phyloP scores from a whole-genome alignment of 768 basidiomycete genomes.

The Candolleomyces eurysporus region DNA sequence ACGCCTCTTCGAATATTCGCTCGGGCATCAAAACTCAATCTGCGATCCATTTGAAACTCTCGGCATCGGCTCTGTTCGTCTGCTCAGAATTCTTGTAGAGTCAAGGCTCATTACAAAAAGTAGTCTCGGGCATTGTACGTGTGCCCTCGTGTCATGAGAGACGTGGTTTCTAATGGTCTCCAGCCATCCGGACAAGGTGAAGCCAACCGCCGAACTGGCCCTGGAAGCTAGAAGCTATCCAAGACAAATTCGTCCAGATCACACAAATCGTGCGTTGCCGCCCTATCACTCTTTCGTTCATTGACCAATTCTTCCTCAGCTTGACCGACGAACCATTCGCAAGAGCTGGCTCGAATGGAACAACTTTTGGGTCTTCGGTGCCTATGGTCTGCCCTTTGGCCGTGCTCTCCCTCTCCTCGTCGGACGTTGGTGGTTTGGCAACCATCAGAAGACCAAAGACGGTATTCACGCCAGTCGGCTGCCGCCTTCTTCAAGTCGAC shows the following conservation, averaged over 20 bases:
- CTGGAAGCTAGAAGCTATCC: too few species aligned
- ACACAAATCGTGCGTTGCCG: conserved; percentile 76
- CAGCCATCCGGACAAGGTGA: conserved; percentile 97
- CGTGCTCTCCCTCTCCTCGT: conserved; percentile 30
- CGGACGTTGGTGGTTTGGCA: conserved; percentile 98
- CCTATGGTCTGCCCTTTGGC: conserved; percentile 85
- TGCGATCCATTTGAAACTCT: conserved; percentile 96
- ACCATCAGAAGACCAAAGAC: conserved; percentile 86
- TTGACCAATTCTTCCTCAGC: conserved; percentile 33
- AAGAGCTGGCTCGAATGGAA: conserved; percentile 87
- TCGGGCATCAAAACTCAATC: too few species aligned
- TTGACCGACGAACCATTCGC: conserved; percentile 91
- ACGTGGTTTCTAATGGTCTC: not conserved
- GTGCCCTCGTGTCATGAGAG: not conserved
- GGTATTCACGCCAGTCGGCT: conserved; percentile 80
- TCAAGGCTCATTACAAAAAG: conserved; percentile 94
- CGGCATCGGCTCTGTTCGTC: conserved; percentile 65
- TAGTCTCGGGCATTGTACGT: conserved; percentile 83
- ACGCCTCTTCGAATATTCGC: too few species aligned
- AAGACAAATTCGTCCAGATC: conserved; percentile 84
- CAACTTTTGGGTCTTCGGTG: conserved; percentile 85
- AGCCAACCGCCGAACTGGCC: conserved; percentile 76
- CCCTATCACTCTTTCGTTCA: not conserved
- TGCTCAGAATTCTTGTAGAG: conserved; percentile 40
- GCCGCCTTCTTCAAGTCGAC: conserved; percentile 84